Evolutionary conservation across 768 basidiomycete species (phyloP).

Genomic region (Phlebiopsis flavidoalba): DNA sequence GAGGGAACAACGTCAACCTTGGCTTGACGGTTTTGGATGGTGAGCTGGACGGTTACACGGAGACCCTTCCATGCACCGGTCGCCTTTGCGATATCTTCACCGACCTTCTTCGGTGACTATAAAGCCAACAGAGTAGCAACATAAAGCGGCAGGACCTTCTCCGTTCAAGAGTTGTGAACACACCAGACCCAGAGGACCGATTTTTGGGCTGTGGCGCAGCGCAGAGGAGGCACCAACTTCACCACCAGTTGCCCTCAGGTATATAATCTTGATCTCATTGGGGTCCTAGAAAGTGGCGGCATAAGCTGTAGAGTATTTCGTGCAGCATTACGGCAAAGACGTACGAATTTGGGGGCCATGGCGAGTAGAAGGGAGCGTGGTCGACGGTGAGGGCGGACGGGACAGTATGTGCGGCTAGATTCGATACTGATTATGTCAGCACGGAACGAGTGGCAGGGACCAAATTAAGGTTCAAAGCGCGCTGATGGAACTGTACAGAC

Average conservation of each 20-base stretch:
- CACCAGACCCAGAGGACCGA: constrained; percentile 99
- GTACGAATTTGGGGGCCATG: constrained; percentile 81
- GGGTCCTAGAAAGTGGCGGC: constrained; percentile 64
- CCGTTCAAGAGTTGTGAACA: constrained; percentile 24
- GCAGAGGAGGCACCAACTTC: constrained; percentile 99
- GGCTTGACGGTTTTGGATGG: constrained; percentile 99
- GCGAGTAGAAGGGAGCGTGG: constrained; percentile 28
- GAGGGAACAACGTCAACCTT: constrained; percentile 94
- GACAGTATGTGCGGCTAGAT: constrained; percentile 7
- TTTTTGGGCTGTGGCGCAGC: constrained; percentile 96
- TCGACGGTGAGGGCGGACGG: constrained; percentile 24
- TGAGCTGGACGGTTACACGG: constrained; percentile 97
- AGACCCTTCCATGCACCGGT: constrained; percentile 99
- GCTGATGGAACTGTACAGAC: constrained; percentile 54
- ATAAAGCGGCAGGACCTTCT: constrained; percentile 8
- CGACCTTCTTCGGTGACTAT: constrained; percentile 99
- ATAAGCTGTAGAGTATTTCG: not conserved
- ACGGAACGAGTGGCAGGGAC: constrained; percentile 15
- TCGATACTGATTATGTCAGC: constrained; percentile 16
- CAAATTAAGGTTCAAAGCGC: constrained; percentile 50
- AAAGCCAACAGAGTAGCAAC: not conserved
- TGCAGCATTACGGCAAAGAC: constrained; percentile 13
- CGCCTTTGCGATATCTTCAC: constrained; percentile 99
- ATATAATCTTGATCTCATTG: constrained; percentile 97
- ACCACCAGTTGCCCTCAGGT: constrained; percentile 97